phyloP scores from a whole-genome alignment of 1,284 basidiomycete species.

The Rhodotorula sp. region DNA sequence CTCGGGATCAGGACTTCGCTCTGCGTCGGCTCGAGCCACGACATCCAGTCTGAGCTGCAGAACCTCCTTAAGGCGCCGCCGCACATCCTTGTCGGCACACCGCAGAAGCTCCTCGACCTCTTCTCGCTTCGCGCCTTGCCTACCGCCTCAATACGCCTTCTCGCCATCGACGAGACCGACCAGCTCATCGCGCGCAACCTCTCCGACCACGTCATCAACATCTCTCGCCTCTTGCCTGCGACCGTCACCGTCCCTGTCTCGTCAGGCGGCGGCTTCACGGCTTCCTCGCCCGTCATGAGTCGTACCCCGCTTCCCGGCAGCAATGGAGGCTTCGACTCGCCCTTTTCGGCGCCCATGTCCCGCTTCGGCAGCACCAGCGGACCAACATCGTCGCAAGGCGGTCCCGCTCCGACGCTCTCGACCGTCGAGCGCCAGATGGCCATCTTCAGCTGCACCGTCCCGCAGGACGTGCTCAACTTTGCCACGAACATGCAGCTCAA shows the following conservation, averaged over 20 bases:
- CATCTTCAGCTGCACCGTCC: constrained; percentile 76
- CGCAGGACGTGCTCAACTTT: constrained; percentile 88
- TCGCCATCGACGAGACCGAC: constrained; percentile 95
- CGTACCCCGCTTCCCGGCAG: constrained; percentile 27
- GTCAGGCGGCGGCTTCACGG: not conserved
- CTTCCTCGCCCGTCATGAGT: constrained; percentile 15
- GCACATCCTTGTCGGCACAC: constrained; percentile 93
- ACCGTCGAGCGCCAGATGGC: constrained; percentile 77
- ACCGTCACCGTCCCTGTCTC: constrained; percentile 5
- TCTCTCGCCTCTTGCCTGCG: constrained; percentile 82
- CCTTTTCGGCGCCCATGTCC: constrained; percentile 17
- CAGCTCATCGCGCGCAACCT: constrained; percentile 95
- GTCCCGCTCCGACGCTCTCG: constrained; percentile 54
- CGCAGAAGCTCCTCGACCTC: constrained; percentile 89
- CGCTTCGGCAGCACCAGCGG: constrained; percentile 17
- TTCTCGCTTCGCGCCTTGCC: constrained; percentile 74
- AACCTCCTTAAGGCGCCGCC: constrained; percentile 84
- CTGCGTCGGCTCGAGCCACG: constrained; percentile 61
- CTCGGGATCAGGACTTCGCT: constrained; percentile 85
- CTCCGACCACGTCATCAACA: constrained; percentile 88
- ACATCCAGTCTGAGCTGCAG: constrained; percentile 65
- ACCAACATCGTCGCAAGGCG: constrained; percentile 15
- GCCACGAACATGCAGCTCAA: constrained; percentile 81
- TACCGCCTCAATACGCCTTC: constrained; percentile 80
- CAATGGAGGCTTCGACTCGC: constrained; percentile 22